Conservation (phyloP, 352 stramenopile species). For the Phytophthora idaei region DNA sequence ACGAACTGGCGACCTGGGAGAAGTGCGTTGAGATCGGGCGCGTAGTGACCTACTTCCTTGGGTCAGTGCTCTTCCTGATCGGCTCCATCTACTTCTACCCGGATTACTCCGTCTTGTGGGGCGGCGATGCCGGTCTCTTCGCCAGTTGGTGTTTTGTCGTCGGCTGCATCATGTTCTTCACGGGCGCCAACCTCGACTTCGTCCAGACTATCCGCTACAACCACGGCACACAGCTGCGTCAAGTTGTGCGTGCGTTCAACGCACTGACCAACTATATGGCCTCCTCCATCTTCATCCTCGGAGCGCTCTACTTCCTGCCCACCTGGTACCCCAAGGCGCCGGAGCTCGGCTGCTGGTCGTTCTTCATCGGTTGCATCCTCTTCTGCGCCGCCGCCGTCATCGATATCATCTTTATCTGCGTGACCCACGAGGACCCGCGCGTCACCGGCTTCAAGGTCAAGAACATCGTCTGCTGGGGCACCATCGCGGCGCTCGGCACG, state of each 20-base stretch:
- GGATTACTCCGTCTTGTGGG: slow-evolving; percentile 65
- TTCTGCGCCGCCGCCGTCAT: slow-evolving; percentile 66
- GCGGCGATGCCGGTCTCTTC: slow-evolving; percentile 65
- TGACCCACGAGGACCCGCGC: slow-evolving; percentile 61
- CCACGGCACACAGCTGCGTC: slow-evolving; percentile 50
- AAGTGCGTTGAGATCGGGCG: slow-evolving; percentile 61
- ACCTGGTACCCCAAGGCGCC: slow-evolving; percentile 71
- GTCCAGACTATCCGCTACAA: slow-evolving; percentile 70
- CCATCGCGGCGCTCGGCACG: slow-evolving; percentile 51
- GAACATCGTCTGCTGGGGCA: slow-evolving; percentile 65
- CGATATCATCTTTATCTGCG: slow-evolving; percentile 69
- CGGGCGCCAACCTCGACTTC: slow-evolving; percentile 75
- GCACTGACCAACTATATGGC: slow-evolving; percentile 70
- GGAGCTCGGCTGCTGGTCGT: slow-evolving; percentile 74
- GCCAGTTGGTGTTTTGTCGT: slow-evolving; percentile 74
- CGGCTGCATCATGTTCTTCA: slow-evolving; percentile 73
- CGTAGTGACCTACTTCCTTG: slow-evolving; percentile 60
- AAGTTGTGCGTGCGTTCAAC: slow-evolving; percentile 67
- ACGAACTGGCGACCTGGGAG: slow-evolving; percentile 42
- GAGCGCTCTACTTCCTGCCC: slow-evolving; percentile 81
- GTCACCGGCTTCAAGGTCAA: slow-evolving; percentile 52
- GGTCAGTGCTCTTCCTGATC: slow-evolving; percentile 73
- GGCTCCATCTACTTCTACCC: slow-evolving; percentile 87
- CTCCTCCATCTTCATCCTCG: slow-evolving; percentile 74
- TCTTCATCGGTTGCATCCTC: slow-evolving; percentile 71